Evolutionary conservation across 1,284 basidiomycete species (phyloP).

Genomic region (Trichosporon sp.): DNA sequence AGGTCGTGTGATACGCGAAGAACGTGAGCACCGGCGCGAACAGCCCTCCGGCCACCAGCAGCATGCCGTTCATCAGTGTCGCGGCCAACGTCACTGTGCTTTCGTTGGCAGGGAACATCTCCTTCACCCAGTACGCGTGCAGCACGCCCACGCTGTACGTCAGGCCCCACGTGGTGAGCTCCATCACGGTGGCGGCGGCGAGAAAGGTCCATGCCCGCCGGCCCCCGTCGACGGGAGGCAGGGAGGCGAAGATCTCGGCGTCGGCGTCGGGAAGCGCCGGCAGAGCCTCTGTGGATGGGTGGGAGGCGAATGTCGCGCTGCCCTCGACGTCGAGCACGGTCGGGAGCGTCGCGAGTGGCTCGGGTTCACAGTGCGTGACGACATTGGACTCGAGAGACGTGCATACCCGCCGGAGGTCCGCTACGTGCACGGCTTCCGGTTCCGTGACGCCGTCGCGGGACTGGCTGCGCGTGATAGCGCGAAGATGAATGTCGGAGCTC

Average conservation of each 20-base stretch:
- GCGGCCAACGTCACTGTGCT: constrained; percentile 44
- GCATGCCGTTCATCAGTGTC: constrained; percentile 50
- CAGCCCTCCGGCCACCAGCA: constrained; percentile 51
- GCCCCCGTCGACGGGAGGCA: constrained; percentile 51
- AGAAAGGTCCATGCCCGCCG: constrained; percentile 51
- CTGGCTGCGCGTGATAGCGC: background rate
- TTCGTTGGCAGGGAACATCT: constrained; percentile 41
- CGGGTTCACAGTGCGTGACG: background rate
- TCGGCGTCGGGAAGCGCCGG: background rate
- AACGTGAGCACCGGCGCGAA: constrained; percentile 39
- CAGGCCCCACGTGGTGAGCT: constrained; percentile 51
- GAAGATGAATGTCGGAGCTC: constrained; percentile 12
- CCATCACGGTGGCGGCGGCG: constrained; percentile 46
- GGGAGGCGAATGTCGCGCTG: background rate
- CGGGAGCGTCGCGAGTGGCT: background rate
- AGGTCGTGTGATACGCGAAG: constrained; percentile 16
- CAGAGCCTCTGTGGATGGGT: background rate
- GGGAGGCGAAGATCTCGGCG: constrained; percentile 16
- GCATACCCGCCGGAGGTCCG: background rate
- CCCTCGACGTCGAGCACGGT: background rate
- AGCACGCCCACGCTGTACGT: constrained; percentile 53
- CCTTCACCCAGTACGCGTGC: constrained; percentile 39
- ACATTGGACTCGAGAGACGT: background rate
- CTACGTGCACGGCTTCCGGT: background rate
- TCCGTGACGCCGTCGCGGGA: background rate